phyloP scores from a whole-genome alignment of 75 land plant species.

The Selaginella moellendorffii region DNA sequence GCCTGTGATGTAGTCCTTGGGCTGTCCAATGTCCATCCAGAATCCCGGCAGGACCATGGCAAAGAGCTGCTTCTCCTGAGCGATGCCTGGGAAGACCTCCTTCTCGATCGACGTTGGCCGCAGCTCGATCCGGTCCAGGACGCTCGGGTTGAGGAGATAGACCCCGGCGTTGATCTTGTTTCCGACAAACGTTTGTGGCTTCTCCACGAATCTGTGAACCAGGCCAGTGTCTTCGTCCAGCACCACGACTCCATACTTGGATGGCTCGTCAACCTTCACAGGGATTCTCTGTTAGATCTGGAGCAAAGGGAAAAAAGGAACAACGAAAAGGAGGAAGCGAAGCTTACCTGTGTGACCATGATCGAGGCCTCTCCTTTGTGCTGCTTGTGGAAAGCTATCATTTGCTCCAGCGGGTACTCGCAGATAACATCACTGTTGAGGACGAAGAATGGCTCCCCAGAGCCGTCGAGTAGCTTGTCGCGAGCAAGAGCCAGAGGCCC shows the following conservation, averaged over 20 bases:
- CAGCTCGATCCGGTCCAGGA: slow-evolving; percentile 47
- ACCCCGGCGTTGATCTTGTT: slow-evolving; percentile 94
- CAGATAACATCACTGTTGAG: slow-evolving; percentile 94
- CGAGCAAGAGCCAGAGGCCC: slow-evolving; percentile 90
- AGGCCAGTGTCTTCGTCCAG: slow-evolving; percentile 57
- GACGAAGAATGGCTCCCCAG: slow-evolving; percentile 79
- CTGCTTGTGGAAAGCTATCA: slow-evolving; percentile 68
- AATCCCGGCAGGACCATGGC: slow-evolving; percentile 89
- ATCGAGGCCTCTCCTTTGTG: slow-evolving; percentile 93
- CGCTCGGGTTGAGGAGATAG: slow-evolving; percentile 56
- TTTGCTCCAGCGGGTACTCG: slow-evolving; percentile 72
- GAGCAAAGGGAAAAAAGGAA: not conserved
- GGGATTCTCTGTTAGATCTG: too few relatives aligned
- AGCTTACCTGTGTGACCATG: slow-evolving; percentile 86
- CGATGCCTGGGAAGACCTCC: slow-evolving; percentile 73
- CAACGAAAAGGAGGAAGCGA: not conserved
- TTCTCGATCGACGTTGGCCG: slow-evolving; percentile 87
- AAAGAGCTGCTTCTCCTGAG: slow-evolving; percentile 44
- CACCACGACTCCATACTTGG: slow-evolving; percentile 83
- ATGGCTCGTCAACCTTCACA: slow-evolving; percentile 93
- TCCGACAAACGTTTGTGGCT: slow-evolving; percentile 70
- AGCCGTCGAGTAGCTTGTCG: slow-evolving; percentile 61
- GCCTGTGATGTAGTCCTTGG: slow-evolving; percentile 81
- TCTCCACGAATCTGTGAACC: slow-evolving; percentile 76
- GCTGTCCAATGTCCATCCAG: slow-evolving; percentile 96